Evolutionary conservation across 352 stramenopile genomes (phyloP).

Genomic region (Phytophthora palmivora): DNA sequence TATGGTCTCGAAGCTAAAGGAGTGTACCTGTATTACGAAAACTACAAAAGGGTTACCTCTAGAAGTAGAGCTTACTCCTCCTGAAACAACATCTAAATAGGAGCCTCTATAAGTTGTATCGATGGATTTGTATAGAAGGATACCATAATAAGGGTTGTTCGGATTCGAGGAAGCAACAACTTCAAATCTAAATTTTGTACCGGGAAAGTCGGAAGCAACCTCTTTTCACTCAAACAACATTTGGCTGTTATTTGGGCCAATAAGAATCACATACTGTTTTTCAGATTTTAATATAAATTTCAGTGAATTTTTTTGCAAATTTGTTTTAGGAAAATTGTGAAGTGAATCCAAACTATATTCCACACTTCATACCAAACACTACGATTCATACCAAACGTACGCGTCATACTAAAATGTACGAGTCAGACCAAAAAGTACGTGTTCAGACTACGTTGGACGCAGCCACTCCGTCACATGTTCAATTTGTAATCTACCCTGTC

Average conservation of each 20-base stretch:
- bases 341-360: no score
- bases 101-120: neutral
- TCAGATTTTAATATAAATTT: no score
- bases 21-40: no score
- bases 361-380: no score
- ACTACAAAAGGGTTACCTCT: no score
- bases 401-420: neutral
- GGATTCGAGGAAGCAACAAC: neutral
- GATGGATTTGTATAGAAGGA: no score
- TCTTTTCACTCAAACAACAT: neutral
- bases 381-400: no score
- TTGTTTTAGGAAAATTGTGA: no score
- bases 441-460: neutral
- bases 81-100: neutral
- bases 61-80: neutral
- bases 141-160: neutral
- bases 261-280: neutral
- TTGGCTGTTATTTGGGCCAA: neutral
- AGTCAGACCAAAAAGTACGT: neutral
- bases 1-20: no score
- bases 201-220: neutral
- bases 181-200: neutral
- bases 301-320: no score
- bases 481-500: neutral
- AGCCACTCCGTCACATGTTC: neutral